Evolutionary conservation across 495 filamentous ascomycete genomes (phyloP), one percentile per base, ranked within the genome.

Genomic region (Hypoxylon fragiforme): DNA sequence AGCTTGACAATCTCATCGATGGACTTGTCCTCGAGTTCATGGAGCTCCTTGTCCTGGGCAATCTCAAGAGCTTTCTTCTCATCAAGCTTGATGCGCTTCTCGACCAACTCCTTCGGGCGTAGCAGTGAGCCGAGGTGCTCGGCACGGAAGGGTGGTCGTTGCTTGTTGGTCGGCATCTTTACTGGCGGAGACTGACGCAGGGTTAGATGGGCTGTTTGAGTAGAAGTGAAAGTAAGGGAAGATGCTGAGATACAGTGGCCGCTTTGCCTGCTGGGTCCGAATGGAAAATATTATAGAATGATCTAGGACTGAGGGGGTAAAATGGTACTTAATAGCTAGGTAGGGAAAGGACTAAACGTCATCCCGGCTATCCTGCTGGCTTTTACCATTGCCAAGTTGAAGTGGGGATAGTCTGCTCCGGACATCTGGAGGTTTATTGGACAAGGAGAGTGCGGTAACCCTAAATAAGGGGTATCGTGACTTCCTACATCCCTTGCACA

Each of bases 111-210:
- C 26, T 82, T 67, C 12, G 86, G 85, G 15, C 87, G 81, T 8
- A 88, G 80, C 4, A 89, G 76, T 19, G 84, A 88, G 44, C 87
- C 87, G 21, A 90, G 65, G 62, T 89, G 86, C 73, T 89, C 87
- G 24, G 85, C 87, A 41, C 85, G 78, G 71, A 88, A 89, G 24
- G 87, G 86, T 18, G 86, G 86, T 24, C 73, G 70, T 57, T 78
- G 81, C 66, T 81, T 80, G 41, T 80, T 65, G 9, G 42, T 30
- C 15, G 44, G 44, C 65, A 68, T n/a, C n/a, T n/a, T n/a, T 68
- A 13, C 41, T 18, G 40, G 18, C 14, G 4, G 18, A 39, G 30
- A 22, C 34, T 24, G 6, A 24, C 46, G 39, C 11, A 39, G 20
- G 45, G n/a, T 34, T 34, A n/a, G 31, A 5, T 34, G 11, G 3